phyloP scores from a whole-genome alignment of 2,329 filamentous ascomycete genomes.

The Sporothrix pallida region DNA sequence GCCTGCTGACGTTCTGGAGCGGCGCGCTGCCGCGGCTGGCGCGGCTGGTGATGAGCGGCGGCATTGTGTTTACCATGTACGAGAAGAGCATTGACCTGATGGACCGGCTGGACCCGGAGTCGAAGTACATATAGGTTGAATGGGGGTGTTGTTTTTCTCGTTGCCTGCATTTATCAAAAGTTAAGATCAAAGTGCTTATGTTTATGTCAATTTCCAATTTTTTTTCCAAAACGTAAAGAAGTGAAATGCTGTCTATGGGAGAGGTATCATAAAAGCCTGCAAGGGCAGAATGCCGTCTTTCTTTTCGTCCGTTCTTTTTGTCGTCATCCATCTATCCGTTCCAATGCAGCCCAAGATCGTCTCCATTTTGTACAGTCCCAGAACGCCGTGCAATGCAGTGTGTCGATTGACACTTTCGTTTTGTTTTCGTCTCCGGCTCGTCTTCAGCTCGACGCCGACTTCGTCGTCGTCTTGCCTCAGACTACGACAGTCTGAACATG shows the following conservation, averaged over 20 bases:
- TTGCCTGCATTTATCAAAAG: neutral
- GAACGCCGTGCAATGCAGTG: slow-evolving; percentile 24
- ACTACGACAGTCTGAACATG: slow-evolving; percentile 61
- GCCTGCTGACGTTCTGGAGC: slow-evolving; percentile 89
- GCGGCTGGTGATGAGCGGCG: slow-evolving; percentile 85
- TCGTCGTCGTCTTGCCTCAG: neutral
- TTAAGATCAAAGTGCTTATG: neutral
- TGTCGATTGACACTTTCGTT: neutral
- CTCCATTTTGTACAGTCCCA: slow-evolving; percentile 1
- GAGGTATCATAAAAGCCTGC: slow-evolving; percentile 23
- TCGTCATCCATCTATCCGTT: neutral
- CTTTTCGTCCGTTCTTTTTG: neutral
- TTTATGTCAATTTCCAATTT: neutral
- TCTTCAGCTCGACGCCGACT: neutral
- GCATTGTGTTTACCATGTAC: slow-evolving; percentile 98
- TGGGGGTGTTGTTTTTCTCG: neutral
- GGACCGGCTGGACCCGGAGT: slow-evolving; percentile 78
- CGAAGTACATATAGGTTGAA: slow-evolving; percentile 74
- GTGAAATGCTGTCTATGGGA: neutral
- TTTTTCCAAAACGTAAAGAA: too few relatives aligned
- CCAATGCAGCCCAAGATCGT: slow-evolving; percentile 19
- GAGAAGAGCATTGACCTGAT: slow-evolving; percentile 95
- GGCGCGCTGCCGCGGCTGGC: slow-evolving; percentile 86
- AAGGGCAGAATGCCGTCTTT: neutral
- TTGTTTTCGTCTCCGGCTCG: neutral